Percentiles rank a stretch among this genome's conserved stretches.
Evolutionary conservation across 2,329 filamentous ascomycete species (phyloP).

Genomic region (Proliferodiscus dingleyae): DNA sequence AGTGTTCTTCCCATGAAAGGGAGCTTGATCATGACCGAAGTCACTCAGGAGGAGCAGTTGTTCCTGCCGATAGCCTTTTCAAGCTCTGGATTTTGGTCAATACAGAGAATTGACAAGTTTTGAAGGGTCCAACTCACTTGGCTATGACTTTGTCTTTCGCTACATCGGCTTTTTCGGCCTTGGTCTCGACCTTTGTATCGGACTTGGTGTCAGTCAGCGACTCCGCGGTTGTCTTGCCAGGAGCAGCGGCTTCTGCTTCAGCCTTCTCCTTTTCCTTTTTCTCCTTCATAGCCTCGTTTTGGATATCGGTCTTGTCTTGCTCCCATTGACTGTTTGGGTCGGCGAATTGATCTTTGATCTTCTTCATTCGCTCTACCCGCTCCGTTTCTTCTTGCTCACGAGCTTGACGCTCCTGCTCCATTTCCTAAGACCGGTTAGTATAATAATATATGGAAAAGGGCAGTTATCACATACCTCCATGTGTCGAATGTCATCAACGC

Average conservation of each 20-base stretch:
- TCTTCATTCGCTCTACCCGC: conserved; percentile 66
- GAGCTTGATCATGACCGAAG: too few relatives aligned
- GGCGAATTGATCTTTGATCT: conserved; percentile 75
- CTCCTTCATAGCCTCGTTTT: conserved; percentile 59
- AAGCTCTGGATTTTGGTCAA: too few relatives aligned
- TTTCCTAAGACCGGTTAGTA: conserved; percentile 55
- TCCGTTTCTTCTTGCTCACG: conserved; percentile 77
- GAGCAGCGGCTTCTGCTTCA: conserved; percentile 13
- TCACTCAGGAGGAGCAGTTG: too few relatives aligned
- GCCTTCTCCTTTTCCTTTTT: conserved; percentile 38
- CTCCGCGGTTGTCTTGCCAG: conserved; percentile 5
- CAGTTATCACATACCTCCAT: conserved; percentile 65
- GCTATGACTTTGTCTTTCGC: background rate
- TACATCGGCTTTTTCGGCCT: conserved; percentile 3
- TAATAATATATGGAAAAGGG: background rate
- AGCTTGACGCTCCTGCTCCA: conserved; percentile 80
- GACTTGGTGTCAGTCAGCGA: background rate
- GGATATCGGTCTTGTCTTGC: conserved; percentile 77
- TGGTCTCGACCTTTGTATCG: conserved; percentile 8
- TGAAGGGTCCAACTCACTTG: background rate
- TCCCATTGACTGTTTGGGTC: conserved; percentile 79
- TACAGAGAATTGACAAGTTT: background rate
- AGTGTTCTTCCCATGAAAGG: too few relatives aligned
- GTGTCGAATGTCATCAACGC: conserved; percentile 90
- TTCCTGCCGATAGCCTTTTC: too few relatives aligned